A percentile compares a stretch with the other conserved stretches of the same genome.
These are phyloP conservation scores for Backusella macrospora DNA, from an alignment of 192 early-diverging fungal species.

Conservation along the genomic window DNA sequence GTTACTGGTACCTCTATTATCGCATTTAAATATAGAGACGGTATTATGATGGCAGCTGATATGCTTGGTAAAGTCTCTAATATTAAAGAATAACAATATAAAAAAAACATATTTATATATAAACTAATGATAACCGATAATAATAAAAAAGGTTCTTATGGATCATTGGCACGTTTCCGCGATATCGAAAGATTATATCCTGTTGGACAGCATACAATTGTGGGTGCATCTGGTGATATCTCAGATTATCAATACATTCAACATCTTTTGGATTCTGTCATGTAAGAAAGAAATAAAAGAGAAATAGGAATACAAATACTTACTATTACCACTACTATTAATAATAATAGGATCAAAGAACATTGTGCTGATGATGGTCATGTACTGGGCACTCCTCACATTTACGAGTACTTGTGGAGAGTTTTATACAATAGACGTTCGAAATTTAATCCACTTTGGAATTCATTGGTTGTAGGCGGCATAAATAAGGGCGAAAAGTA, in stretches of 20 bases:
- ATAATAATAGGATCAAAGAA: constrained; percentile 73
- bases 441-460: constrained; percentile 95
- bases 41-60: constrained; percentile 96
- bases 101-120: too few species aligned
- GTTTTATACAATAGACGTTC: constrained; percentile 91
- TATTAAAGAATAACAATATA: neutral
- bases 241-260: constrained; percentile 93
- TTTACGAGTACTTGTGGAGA: constrained; percentile 88
- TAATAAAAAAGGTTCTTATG: constrained; percentile 79
- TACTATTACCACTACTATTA: constrained; percentile 16
- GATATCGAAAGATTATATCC: constrained; percentile 81
- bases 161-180: constrained; percentile 89
- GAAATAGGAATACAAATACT: constrained; percentile 9
- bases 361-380: constrained; percentile 90
- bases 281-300: constrained; percentile 49
- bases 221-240: constrained; percentile 92
- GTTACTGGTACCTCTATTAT: constrained; percentile 95
- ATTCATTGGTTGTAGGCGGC: constrained; percentile 91
- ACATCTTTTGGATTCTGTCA: constrained; percentile 77
- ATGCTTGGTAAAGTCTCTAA: constrained; percentile 67
- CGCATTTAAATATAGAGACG: constrained; percentile 95
- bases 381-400: constrained; percentile 77
- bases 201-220: constrained; percentile 83
- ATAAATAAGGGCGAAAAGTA: constrained; percentile 75
- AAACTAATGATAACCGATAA: neutral